A percentile compares a stretch with the other conserved stretches of the same genome.
phyloP scores from a whole-genome alignment of 345 rosid genomes.

The Hibiscus trionum region DNA sequence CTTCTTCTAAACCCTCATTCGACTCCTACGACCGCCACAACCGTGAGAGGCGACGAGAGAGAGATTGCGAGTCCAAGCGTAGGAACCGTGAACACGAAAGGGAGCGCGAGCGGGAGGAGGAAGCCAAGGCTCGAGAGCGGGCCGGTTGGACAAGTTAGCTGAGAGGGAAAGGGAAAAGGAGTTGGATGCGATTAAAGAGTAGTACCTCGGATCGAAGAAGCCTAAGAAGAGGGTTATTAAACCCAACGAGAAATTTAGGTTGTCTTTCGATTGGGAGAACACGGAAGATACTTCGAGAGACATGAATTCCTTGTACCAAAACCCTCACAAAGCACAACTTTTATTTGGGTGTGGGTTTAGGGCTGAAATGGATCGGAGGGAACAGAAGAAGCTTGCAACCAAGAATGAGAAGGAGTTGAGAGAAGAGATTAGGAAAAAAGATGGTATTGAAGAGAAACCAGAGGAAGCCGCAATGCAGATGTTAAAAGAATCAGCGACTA shows the following conservation, averaged over 20 bases:
- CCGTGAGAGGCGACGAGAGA: constrained; percentile 27
- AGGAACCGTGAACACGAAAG: constrained; percentile 54
- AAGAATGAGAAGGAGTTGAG: constrained; percentile 86
- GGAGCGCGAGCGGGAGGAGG: constrained; percentile 66
- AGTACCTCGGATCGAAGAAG: constrained; percentile 84
- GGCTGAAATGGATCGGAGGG: constrained; percentile 90
- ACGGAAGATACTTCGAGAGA: constrained; percentile 89
- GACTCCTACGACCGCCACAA: constrained; percentile 26
- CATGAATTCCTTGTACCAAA: constrained; percentile 73
- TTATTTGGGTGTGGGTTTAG: constrained; percentile 89
- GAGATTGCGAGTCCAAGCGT: constrained; percentile 36
- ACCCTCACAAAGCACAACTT: constrained; percentile 94
- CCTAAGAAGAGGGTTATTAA: constrained; percentile 90
- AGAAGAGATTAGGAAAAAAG: constrained; percentile 75
- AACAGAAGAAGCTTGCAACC: constrained; percentile 92
- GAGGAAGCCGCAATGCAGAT: constrained; percentile 81
- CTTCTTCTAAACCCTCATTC: constrained; percentile 7
- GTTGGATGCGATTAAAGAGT: constrained; percentile 75
- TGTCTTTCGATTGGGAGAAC: constrained; percentile 94
- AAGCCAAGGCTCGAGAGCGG: constrained; percentile 49
- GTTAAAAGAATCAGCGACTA: constrained; percentile 73
- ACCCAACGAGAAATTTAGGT: constrained; percentile 88
- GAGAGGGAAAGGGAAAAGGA: constrained; percentile 81
- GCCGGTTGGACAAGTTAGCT: constrained; percentile 57
- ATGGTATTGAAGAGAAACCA: constrained; percentile 75